Base-by-base conservation (phyloP, 352 stramenopile species). In the Peronospora belbahrii region DNA sequence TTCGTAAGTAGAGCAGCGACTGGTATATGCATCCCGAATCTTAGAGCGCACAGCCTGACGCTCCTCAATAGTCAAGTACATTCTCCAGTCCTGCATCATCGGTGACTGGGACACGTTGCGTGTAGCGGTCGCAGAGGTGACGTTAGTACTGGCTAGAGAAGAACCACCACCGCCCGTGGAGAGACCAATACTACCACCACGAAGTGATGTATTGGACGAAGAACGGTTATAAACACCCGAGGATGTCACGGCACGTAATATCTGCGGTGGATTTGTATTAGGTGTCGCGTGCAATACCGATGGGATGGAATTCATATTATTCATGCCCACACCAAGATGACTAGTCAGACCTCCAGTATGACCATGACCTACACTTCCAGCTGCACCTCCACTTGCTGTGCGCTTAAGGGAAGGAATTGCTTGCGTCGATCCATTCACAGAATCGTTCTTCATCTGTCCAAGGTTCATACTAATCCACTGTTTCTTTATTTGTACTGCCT, bases 51-150 rank as follows among this genome's bases (percentile, higher is more conserved):
- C 78, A 31, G 81, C 78, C 62, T 91, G 80, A 30, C 83, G 80
- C 58, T 94, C 83, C 58, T 94, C 83, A 52, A 94, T 90, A n/a
- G 80, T 94, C 46, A 94, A 52, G 48, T 89, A 92, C 80, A 88
- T 91, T 34, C 83, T 68, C 83, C 83, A 94, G 56, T 94, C 81
- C 58, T 88, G 76, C 78, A 89, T 89, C 17, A 60, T 78, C 2
- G 64, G 62, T 8, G 69, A 78, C 63, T 85, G 67, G 19, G 70
- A 83, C 5, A 83, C 57, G 35, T 73, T 86, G 24, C 72, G 62
- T 13, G 74, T 79, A 14, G 65, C 51, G 24, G 69, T 52, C 36
- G 61, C 49, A 23, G 61, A 49, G 28, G 47, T 68, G 23, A 61
- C 33, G 17, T 61, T 56, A 23, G 46, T 44, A 24, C 44, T 62